These are phyloP conservation scores for Gossypium mustelinum DNA, from an alignment of 345 rosid species.

Conservation along the genomic window DNA sequence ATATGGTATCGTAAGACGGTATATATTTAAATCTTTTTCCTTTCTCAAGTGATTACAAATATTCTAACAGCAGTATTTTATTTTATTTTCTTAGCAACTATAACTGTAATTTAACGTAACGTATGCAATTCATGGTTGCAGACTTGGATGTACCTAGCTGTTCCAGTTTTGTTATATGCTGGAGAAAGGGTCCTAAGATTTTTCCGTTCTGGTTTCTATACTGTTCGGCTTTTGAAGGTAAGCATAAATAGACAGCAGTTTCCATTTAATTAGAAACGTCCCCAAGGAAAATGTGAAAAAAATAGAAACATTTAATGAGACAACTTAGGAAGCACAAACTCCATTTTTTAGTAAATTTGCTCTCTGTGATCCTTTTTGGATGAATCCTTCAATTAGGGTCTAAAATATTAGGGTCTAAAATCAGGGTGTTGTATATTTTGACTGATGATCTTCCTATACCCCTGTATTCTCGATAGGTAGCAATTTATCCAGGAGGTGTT, in stretches of 20 bases:
- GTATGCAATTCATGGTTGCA: slow-evolving; percentile 25
- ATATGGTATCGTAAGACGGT: slow-evolving; percentile 86
- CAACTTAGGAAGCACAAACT: background rate
- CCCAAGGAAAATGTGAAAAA: too few species aligned
- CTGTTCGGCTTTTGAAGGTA: slow-evolving; percentile 76
- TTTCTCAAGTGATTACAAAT: background rate
- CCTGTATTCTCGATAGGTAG: slow-evolving; percentile 49
- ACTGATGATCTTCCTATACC: slow-evolving; percentile 1
- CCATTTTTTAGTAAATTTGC: background rate
- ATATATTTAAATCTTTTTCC: slow-evolving; percentile 14
- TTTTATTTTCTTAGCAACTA: background rate
- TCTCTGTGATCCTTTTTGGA: background rate
- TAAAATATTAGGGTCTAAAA: background rate
- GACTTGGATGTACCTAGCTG: slow-evolving; percentile 97
- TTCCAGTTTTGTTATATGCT: slow-evolving; percentile 69
- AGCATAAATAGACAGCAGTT: slow-evolving; percentile 6
- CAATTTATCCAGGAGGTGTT: slow-evolving; percentile 95
- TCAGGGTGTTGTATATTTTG: background rate
- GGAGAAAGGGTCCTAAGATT: slow-evolving; percentile 86
- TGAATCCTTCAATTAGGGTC: background rate
- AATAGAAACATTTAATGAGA: too few species aligned
- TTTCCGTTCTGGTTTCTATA: slow-evolving; percentile 71
- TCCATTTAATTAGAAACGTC: background rate
- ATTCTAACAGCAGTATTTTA: background rate
- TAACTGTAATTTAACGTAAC: slow-evolving; percentile 8